Evolutionary conservation across 73 alveolate species (phyloP).

Genomic region (Effrenium voratum): DNA sequence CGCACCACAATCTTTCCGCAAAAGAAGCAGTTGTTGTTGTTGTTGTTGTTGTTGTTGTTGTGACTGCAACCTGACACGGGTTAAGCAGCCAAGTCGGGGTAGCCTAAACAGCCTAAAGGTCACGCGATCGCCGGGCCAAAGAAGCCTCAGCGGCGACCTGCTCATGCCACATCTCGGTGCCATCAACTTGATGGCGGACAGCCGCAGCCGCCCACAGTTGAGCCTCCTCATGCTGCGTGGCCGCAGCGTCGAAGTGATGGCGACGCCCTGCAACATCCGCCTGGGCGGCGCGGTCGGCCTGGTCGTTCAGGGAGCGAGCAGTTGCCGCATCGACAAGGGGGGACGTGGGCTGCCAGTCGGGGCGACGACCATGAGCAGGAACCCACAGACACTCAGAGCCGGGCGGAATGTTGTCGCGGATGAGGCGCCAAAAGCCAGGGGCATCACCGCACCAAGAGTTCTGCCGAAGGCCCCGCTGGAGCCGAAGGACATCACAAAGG

Average conservation of each 20-base stretch:
- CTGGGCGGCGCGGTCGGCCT: neutral
- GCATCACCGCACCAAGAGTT: neutral
- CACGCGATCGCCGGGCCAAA: too few relatives aligned
- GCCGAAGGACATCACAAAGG: neutral
- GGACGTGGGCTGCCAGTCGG: neutral
- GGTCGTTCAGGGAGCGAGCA: neutral
- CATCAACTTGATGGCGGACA: too few relatives aligned
- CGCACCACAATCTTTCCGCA: too few relatives aligned
- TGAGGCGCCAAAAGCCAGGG: neutral
- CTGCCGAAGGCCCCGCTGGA: neutral
- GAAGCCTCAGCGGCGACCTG: too few relatives aligned
- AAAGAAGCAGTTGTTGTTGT: too few relatives aligned
- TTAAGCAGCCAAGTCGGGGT: too few relatives aligned
- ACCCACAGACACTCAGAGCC: neutral
- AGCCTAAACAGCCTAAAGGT: too few relatives aligned
- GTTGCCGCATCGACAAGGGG: neutral
- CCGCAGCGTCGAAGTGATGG: neutral
- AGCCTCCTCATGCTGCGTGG: neutral
- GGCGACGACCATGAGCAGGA: conserved; percentile 20
- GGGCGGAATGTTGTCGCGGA: too few relatives aligned
- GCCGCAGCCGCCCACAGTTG: neutral
- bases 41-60: too few relatives aligned
- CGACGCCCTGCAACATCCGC: too few relatives aligned
- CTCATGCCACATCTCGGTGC: too few relatives aligned
- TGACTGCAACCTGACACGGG: too few relatives aligned